A percentile compares a stretch with the other conserved stretches of the same genome.
These are phyloP conservation scores for Lachancea thermotolerans DNA, from an alignment of 805 yeast genomes.

Conservation along the genomic window DNA sequence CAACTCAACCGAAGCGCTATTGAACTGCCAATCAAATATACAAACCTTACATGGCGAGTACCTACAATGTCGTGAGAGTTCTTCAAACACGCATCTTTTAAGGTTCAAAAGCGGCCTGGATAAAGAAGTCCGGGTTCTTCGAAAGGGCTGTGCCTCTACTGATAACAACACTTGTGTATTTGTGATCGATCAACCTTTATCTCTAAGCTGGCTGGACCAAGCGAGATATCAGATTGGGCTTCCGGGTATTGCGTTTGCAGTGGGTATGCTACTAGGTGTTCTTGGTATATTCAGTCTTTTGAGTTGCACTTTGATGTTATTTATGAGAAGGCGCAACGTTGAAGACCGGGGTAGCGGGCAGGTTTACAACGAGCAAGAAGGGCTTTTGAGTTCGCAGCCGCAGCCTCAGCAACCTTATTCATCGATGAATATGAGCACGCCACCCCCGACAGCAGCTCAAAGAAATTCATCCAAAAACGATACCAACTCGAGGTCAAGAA, in stretches of 20 bases:
- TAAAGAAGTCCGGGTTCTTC: conserved; percentile 51
- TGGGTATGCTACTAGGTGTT: conserved; percentile 62
- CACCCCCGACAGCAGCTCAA: background rate
- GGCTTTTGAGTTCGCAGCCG: background rate
- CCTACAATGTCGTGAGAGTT: conserved; percentile 38
- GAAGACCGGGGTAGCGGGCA: background rate
- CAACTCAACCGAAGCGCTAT: conserved; percentile 40
- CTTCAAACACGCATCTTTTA: conserved; percentile 34
- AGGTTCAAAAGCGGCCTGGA: conserved; percentile 43
- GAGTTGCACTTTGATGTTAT: conserved; percentile 4
- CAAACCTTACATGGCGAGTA: conserved; percentile 39
- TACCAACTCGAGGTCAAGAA: background rate
- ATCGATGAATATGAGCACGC: background rate
- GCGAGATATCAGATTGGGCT: conserved; percentile 50
- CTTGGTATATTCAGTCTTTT: conserved; percentile 22
- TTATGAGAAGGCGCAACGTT: background rate
- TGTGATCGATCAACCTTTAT: conserved; percentile 60
- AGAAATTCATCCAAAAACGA: background rate
- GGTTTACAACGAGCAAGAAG: background rate
- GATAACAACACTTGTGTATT: conserved; percentile 46
- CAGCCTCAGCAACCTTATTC: background rate
- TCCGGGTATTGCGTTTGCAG: conserved; percentile 59
- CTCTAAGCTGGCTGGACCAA: conserved; percentile 53
- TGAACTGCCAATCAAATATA: conserved; percentile 42
- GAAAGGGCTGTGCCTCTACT: conserved; percentile 52